Conservation (phyloP, 305 asterid genomes). For the Fraxinus greggii region DNA sequence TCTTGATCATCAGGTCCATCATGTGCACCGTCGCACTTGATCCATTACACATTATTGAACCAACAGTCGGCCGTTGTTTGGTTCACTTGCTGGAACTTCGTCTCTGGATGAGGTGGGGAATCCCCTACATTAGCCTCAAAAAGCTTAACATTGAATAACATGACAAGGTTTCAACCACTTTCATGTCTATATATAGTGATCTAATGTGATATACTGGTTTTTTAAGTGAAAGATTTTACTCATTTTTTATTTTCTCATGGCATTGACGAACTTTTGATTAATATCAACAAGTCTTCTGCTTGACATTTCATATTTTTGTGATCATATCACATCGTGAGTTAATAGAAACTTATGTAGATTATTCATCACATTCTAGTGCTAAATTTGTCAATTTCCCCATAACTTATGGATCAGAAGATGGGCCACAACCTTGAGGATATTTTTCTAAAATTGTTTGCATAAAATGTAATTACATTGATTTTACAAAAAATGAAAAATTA, state of each 20-base stretch:
- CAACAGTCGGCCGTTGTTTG: slow-evolving; percentile 34
- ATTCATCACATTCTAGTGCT: neutral
- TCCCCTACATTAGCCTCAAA: slow-evolving; percentile 38
- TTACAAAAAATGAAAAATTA: too few relatives aligned
- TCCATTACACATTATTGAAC: slow-evolving; percentile 51
- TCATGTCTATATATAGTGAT: slow-evolving; percentile 48
- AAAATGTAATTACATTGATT: too few relatives aligned
- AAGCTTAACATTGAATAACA: slow-evolving; percentile 38
- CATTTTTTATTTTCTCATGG: neutral
- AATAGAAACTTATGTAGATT: too few relatives aligned
- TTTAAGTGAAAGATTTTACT: too few relatives aligned
- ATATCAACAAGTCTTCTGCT: neutral
- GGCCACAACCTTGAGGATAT: neutral
- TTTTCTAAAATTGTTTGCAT: too few relatives aligned
- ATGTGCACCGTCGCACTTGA: slow-evolving; percentile 27
- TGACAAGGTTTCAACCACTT: slow-evolving; percentile 24
- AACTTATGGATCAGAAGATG: neutral
- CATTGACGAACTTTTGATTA: neutral
- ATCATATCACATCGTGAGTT: neutral
- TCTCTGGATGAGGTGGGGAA: slow-evolving; percentile 29
- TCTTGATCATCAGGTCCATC: neutral
- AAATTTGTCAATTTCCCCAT: neutral
- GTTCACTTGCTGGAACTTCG: slow-evolving; percentile 30
- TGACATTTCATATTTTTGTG: neutral
- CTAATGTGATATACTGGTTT: neutral